A percentile compares a stretch with the other conserved stretches of the same genome.
phyloP scores from a whole-genome alignment of 2,329 filamentous ascomycete species.

The Penicillium frequentans region DNA sequence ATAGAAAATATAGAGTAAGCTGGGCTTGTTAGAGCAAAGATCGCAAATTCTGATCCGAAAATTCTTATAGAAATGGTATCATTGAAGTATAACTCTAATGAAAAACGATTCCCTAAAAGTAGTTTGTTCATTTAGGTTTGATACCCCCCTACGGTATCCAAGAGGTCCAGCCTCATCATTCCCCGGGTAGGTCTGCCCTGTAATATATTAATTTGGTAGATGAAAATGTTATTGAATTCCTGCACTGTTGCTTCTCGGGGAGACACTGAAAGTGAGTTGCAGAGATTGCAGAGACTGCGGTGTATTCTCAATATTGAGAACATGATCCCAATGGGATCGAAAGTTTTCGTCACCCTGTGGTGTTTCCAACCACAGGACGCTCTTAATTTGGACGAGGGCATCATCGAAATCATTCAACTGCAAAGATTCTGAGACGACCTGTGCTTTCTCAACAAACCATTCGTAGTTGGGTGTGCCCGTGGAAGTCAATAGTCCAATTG shows the following conservation, averaged over 20 bases:
- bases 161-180: neutral
- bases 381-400: conserved; percentile 10
- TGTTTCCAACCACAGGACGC: conserved; percentile 23
- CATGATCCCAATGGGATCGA: conserved; percentile 18
- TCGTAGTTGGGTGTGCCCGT: conserved; percentile 14
- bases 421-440: conserved; percentile 3
- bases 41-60: neutral
- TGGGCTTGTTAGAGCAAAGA: neutral
- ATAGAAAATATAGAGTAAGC: neutral
- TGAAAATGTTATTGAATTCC: neutral
- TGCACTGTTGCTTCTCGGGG: neutral
- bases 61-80: neutral
- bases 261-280: neutral
- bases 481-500: conserved; percentile 41
- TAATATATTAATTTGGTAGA: neutral
- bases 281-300: neutral
- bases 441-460: conserved; percentile 19
- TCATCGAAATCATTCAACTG: conserved; percentile 12
- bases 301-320: conserved; percentile 2
- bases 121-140: neutral
- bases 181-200: neutral
- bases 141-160: neutral
- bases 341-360: conserved; percentile 15
- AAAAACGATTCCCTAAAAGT: neutral
- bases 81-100: neutral